Evolutionary conservation across 2,329 filamentous ascomycete genomes (phyloP).

Genomic region (Fusarium sp.): DNA sequence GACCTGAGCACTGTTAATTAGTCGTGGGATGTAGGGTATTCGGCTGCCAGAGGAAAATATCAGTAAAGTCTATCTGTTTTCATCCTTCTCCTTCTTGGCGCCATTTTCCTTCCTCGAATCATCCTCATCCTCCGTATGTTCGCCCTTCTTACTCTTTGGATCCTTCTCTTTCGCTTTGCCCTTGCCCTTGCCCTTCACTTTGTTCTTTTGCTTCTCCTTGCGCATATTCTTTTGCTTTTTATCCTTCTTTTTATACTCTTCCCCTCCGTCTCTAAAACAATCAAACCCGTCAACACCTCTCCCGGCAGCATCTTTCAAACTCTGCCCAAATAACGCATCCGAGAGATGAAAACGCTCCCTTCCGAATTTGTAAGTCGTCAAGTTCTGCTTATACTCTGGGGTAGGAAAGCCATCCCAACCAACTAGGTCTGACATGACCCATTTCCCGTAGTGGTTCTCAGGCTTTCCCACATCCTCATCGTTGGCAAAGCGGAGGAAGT

Average conservation of each 20-base stretch:
- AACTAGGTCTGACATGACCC: neutral
- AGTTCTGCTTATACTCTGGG: fast-evolving
- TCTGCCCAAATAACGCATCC: neutral
- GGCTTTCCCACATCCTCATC: fast-evolving
- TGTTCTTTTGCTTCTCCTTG: neutral
- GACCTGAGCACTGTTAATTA: too few species aligned
- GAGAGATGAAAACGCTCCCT: neutral
- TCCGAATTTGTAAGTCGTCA: neutral
- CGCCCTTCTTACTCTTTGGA: neutral
- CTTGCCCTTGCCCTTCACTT: neutral
- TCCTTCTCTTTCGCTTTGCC: neutral
- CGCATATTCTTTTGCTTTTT: neutral
- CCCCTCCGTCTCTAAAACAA: neutral
- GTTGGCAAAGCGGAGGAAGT: neutral
- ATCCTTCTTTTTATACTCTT: neutral
- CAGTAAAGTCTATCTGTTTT: too few species aligned
- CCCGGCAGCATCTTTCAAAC: neutral
- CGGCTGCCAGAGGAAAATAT: fast-evolving
- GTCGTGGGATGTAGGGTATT: too few species aligned
- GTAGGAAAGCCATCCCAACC: neutral
- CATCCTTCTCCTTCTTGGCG: neutral
- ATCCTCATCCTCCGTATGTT: fast-evolving
- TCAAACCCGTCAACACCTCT: neutral
- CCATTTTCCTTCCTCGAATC: too few species aligned
- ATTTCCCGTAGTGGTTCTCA: neutral